Conservation (phyloP, 371 early-diverging fungal species). For the Syncephalastrum sp. region DNA sequence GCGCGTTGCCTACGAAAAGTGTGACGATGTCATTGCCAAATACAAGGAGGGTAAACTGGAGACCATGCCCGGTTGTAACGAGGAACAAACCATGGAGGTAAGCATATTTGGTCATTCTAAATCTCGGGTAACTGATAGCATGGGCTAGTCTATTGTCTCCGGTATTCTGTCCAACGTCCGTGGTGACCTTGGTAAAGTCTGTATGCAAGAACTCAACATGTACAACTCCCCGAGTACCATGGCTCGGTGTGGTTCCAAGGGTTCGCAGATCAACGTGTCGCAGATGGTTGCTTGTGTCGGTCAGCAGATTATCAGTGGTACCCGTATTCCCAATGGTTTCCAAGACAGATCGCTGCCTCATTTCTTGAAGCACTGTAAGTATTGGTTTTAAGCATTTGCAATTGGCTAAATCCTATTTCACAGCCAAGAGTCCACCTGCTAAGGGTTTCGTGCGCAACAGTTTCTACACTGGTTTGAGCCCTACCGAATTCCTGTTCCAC, state of each 20-base stretch:
- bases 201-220: constrained; percentile 90
- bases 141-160: constrained; percentile 71
- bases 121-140: neutral
- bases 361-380: constrained; percentile 84
- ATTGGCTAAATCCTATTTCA: neutral
- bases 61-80: constrained; percentile 86
- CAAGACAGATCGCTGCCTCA: constrained; percentile 97
- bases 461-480: constrained; percentile 96
- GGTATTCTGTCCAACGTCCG: constrained; percentile 91
- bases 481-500: constrained; percentile 99
- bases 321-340: constrained; percentile 97
- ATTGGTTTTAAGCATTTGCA: neutral
- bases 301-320: constrained; percentile 98
- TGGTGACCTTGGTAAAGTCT: constrained; percentile 95
- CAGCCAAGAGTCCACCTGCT: constrained; percentile 85
- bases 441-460: constrained; percentile 98
- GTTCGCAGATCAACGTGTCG: constrained; percentile 98
- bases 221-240: constrained; percentile 98
- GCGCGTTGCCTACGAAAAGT: constrained; percentile 77
- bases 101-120: constrained; percentile 4
- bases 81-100: constrained; percentile 88
- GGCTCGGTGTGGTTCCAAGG: constrained; percentile 98
- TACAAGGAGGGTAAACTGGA: constrained; percentile 75
- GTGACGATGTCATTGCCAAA: constrained; percentile 80
- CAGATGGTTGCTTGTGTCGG: constrained; percentile 99